Evolutionary conservation across 2,329 filamentous ascomycete genomes (phyloP), one percentile per base, ranked within the genome.

Genomic region (Botrytis fabae): DNA sequence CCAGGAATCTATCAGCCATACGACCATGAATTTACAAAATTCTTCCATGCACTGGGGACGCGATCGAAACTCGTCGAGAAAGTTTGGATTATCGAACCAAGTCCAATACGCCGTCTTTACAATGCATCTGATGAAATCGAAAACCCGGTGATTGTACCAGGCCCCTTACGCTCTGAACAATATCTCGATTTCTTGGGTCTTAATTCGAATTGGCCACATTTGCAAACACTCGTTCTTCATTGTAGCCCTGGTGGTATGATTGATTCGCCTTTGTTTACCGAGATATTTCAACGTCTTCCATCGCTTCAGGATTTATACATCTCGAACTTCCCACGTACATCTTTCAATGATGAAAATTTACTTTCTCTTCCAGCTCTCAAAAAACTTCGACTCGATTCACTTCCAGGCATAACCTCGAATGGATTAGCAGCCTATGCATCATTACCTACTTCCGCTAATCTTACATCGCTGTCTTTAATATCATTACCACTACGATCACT

Each of bases 31-130:
- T 90, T 87, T 76, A 86, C 84, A 78, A 85, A 86, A 64, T 82
- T 90, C 16, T 86, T 88, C 73, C 86, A 91, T 74, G 89, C 89
- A 0, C 79, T 92, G 28, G 88, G 88, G 10, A 89, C 89, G 0
- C 83, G 90, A 40, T 80, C 78, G 38, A 85, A 86, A 20, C 82
- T 91, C 20, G 86, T 84, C 77, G 85, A 89, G 75, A 88, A 89
- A 82, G 84, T 86, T 57, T 91, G 89, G 90, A 81, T 89, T 25
- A 77, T 91, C 28, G 77, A 78, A 62, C 69, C 77, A 14, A 79
- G 77, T 66, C 71, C 76, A 14, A 75, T 75, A 46, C 77, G 79
- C 85, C 87, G 75, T 68, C 75, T 73, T n/a, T 76, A 75, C 48
- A 76, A 77, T 28, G n/a, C 76, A 22, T 74, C 76, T 4, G 75